These are phyloP conservation scores for Gossypium armourianum DNA, from an alignment of 441 rosid genomes.

Conservation along the genomic window DNA sequence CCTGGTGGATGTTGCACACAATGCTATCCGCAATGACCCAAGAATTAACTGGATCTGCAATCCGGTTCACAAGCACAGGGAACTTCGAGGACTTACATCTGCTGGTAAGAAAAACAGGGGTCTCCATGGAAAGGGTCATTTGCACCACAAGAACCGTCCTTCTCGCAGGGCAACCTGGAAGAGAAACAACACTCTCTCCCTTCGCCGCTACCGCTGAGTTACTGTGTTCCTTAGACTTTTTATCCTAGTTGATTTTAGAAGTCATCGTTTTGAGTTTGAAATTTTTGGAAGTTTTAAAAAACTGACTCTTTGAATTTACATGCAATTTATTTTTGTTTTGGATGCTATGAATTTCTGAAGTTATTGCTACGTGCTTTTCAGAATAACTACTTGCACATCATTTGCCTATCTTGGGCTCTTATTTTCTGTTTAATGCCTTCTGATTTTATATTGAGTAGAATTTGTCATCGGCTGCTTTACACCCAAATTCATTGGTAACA, in stretches of 20 bases:
- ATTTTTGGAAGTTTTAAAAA: conserved; percentile 16
- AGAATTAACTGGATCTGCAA: conserved; percentile 84
- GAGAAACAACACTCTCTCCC: conserved; percentile 57
- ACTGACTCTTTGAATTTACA: background rate
- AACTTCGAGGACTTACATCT: conserved; percentile 74
- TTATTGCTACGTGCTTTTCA: background rate
- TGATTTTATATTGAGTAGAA: background rate
- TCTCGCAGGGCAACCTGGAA: conserved; percentile 91
- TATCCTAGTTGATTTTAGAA: conserved; percentile 13
- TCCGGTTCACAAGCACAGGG: conserved; percentile 81
- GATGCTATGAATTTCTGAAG: background rate
- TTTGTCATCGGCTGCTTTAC: background rate
- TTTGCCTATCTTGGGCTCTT: background rate
- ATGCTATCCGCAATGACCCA: conserved; percentile 69
- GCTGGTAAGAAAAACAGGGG: conserved; percentile 87
- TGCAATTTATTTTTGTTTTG: conserved; percentile 8
- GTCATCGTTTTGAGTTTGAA: conserved; percentile 12
- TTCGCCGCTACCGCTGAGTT: conserved; percentile 62
- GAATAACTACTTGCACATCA: background rate
- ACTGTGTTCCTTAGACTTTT: conserved; percentile 11
- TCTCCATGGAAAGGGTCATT: conserved; percentile 69
- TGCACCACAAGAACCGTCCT: conserved; percentile 66
- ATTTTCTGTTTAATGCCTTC: background rate
- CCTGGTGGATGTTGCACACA: conserved; percentile 69
- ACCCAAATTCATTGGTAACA: background rate